phyloP scores from a whole-genome alignment of 2,329 filamentous ascomycete genomes.

The Paecilomyces variotii region DNA sequence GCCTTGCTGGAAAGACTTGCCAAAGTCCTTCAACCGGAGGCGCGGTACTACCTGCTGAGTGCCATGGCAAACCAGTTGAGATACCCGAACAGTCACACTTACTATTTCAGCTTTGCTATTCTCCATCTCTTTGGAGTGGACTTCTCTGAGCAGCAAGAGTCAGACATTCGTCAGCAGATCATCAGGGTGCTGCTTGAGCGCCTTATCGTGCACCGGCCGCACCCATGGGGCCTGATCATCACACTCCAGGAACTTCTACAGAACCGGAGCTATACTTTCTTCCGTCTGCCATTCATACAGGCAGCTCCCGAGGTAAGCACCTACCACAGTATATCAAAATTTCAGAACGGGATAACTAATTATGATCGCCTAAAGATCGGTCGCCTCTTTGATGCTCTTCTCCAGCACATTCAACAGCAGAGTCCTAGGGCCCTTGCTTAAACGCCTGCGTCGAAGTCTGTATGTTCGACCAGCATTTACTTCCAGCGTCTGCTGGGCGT shows the following conservation, averaged over 20 bases:
- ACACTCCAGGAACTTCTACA: slow-evolving; percentile 84
- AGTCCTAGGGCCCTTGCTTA: slow-evolving; percentile 37
- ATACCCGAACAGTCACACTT: slow-evolving; percentile 80
- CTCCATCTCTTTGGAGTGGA: slow-evolving; percentile 79
- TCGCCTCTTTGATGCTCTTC: slow-evolving; percentile 37
- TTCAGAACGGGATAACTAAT: background rate
- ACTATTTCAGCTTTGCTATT: slow-evolving; percentile 83
- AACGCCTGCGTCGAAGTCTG: slow-evolving; percentile 1
- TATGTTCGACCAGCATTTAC: background rate
- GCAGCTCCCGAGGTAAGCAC: slow-evolving; percentile 68
- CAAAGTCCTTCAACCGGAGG: slow-evolving; percentile 65
- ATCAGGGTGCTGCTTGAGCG: slow-evolving; percentile 82
- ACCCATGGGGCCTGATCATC: slow-evolving; percentile 90
- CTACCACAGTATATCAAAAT: slow-evolving; percentile 2
- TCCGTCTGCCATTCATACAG: slow-evolving; percentile 88
- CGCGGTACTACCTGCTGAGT: slow-evolving; percentile 73
- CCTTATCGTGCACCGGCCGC: slow-evolving; percentile 78
- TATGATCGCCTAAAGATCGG: slow-evolving; percentile 27
- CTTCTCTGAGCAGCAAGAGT: slow-evolving; percentile 59
- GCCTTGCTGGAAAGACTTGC: slow-evolving; percentile 68
- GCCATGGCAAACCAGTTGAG: slow-evolving; percentile 88
- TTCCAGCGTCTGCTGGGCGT: background rate
- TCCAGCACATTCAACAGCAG: slow-evolving; percentile 40
- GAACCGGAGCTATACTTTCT: slow-evolving; percentile 86
- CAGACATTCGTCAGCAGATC: slow-evolving; percentile 81